Evolutionary conservation across 805 yeast genomes (phyloP).

Genomic region (Lachancea meyersii): DNA sequence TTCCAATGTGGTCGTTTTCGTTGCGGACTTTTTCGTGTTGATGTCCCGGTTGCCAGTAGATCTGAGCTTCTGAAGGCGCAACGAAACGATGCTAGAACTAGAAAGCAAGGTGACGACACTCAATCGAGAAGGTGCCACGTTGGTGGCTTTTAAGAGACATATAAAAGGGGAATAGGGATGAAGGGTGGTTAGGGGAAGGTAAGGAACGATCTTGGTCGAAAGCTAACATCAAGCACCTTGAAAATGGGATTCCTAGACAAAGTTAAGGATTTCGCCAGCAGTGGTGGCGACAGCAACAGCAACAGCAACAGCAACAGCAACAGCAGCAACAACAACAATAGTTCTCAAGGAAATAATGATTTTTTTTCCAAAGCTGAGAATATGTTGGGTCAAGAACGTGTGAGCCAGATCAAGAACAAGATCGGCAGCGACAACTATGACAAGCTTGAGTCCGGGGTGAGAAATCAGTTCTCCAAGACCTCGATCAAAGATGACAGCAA

Average conservation of each 20-base stretch:
- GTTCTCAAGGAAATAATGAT: conserved; percentile 16
- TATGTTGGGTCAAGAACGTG: conserved; percentile 12
- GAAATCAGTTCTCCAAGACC: conserved; percentile 27
- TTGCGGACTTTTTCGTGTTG: background rate
- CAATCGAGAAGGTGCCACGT: background rate
- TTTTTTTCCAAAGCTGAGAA: conserved; percentile 24
- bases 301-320: conserved; percentile 16
- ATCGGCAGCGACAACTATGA: conserved; percentile 25
- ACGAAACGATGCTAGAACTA: background rate
- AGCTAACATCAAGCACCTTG: too few relatives aligned
- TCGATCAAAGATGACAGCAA: conserved; percentile 16
- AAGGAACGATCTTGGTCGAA: too few relatives aligned
- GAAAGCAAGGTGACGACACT: background rate
- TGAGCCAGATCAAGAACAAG: conserved; percentile 16
- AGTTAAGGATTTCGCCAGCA: conserved; percentile 34
- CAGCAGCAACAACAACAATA: conserved; percentile 15
- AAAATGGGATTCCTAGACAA: conserved; percentile 41
- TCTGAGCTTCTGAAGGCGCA: background rate
- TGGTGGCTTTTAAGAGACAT: background rate
- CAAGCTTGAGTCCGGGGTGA: conserved; percentile 27
- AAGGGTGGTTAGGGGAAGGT: background rate
- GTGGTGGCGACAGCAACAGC: conserved; percentile 15
- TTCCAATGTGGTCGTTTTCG: background rate
- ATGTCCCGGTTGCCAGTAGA: background rate
- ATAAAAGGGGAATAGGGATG: conserved; percentile 1